A percentile compares a stretch with the other conserved stretches of the same genome.
Evolutionary conservation across 495 filamentous ascomycete genomes (phyloP).

Genomic region (Durotheca rogersii): DNA sequence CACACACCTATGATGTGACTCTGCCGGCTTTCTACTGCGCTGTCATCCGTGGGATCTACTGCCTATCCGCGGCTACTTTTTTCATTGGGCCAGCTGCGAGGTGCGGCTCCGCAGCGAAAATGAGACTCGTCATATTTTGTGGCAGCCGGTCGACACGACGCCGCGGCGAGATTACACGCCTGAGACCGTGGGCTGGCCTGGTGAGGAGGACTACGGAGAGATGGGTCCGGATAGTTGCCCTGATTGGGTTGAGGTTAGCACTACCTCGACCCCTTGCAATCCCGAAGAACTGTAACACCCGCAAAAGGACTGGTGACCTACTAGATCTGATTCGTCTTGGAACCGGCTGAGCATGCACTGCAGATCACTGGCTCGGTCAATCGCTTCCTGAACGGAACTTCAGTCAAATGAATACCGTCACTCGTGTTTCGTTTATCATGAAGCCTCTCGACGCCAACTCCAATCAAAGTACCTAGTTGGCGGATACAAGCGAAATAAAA

Average conservation of each 20-base stretch:
- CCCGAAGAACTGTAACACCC: conserved; percentile 18
- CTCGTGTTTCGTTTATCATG: conserved; percentile 22
- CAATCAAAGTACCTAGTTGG: conserved; percentile 26
- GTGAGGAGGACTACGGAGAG: conserved; percentile 4
- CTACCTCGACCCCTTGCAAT: conserved; percentile 8
- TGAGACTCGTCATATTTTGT: conserved; percentile 25
- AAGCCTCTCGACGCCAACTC: conserved; percentile 20
- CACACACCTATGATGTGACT: conserved; percentile 17
- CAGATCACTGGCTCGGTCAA: conserved; percentile 22
- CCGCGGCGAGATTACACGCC: conserved; percentile 15
- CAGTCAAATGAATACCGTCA: conserved; percentile 12
- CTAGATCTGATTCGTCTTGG: conserved; percentile 10
- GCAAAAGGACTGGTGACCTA: conserved; percentile 1
- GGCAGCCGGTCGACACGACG: conserved; percentile 14
- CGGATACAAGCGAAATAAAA: conserved; percentile 23
- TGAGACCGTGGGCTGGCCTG: conserved; percentile 3
- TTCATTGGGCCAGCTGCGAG: conserved; percentile 17
- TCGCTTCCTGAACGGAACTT: conserved; percentile 24
- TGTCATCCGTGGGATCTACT: conserved; percentile 30
- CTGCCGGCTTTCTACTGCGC: conserved; percentile 20
- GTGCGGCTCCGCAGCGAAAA: conserved; percentile 32
- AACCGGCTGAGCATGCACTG: conserved; percentile 18
- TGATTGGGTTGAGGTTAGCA: conserved; percentile 21
- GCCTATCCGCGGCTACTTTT: conserved; percentile 4
- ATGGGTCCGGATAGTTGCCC: conserved; percentile 14